Evolutionary conservation across 1,139 yeast genomes (phyloP).

Genomic region (Candida sp.): DNA sequence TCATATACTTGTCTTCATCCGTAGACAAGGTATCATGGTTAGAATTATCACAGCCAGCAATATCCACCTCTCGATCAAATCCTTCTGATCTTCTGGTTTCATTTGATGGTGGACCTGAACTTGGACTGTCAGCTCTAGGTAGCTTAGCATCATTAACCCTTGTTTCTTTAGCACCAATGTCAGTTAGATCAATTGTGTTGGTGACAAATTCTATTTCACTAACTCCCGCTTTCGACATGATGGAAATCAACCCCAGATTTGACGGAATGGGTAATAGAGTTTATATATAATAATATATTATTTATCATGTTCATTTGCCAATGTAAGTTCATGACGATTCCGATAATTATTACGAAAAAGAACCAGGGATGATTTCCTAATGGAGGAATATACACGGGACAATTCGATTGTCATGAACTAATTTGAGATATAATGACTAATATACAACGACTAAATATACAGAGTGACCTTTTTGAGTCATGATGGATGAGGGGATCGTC

Average conservation of each 20-base stretch:
- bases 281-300: no score
- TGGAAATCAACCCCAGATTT: background rate
- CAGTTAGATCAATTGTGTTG: background rate
- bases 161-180: background rate
- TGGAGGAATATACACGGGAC: no score
- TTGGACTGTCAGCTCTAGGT: background rate
- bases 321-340: no score
- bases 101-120: background rate
- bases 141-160: background rate
- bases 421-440: background rate
- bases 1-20: constrained; percentile 9
- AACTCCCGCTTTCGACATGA: background rate
- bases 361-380: no score
- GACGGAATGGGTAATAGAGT: no score
- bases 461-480: background rate
- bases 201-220: background rate
- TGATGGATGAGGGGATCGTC: background rate
- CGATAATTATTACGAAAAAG: no score
- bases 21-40: background rate
- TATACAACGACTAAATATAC: background rate
- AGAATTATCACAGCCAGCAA: background rate
- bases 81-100: background rate
- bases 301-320: no score
- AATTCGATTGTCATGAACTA: no score
- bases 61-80: background rate